Base-by-base conservation (phyloP, 2,329 filamentous ascomycete species). In the Botrytis fabae region DNA sequence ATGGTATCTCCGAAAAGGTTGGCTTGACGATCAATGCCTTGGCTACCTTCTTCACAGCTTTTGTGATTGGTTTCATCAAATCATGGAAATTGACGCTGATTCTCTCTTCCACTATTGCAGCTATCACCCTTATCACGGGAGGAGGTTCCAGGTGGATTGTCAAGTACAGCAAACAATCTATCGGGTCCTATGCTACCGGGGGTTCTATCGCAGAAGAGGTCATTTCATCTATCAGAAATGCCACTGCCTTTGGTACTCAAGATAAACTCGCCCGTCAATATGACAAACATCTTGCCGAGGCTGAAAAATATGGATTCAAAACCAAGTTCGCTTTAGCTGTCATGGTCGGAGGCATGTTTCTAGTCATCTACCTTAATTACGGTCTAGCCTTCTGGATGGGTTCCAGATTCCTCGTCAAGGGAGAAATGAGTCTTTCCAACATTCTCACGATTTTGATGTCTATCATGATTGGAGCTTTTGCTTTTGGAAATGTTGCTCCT, bases 81-180 rank as follows among this genome's bases (percentile, higher is more conserved):
- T 97, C 92, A 82, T 98, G 95, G 93, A 97, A 96, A 82, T 85
- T 98, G 76, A 96, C 96, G 0, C 84, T 98, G 69, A 98, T 99
- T 77, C 87, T 97, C 57, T 87, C 90, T 38, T 95, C 93, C 0
- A 94, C 93, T 1, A 90, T 98, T 75, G 85, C 95, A 61, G 93
- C 94, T 2, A 89, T 98, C 68, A 82, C 93, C n/a, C 75, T 93
- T 22, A 86, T 92, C 76, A 96, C 97, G 90, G 93, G 91, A 62
- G 84, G 85, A 69, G 90, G 92, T 22, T 93, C 92, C 7, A 85
- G 83, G 4, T 93, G 94, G 79, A 92, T 97, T 78, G 85, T 97
- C 80, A 93, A 91, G 81, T 95, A 88, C 82, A 95, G 91, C 83
- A 95, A 94, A 83, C 84, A 89, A 73, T 92, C 92, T 2, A 85